A percentile compares a stretch with the other conserved stretches of the same genome.
These are phyloP conservation scores for Leishmania tropica DNA, from an alignment of 208 protist species.

Conservation along the genomic window DNA sequence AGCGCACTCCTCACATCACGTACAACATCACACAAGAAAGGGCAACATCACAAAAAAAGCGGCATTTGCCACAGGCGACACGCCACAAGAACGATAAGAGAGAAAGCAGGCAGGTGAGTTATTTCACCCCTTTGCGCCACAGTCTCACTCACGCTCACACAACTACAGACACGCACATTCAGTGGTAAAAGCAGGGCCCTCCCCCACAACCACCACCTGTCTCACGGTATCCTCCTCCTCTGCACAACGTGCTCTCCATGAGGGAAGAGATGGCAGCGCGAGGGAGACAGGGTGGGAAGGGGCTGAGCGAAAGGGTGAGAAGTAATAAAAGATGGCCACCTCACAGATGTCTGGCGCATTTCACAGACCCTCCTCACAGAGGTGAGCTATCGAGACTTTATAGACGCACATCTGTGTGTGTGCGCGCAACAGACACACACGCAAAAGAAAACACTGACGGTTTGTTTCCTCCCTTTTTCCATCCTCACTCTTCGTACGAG, in stretches of 20 bases:
- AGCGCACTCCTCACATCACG: no score
- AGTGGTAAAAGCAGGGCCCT: not conserved
- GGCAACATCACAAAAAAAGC: not conserved
- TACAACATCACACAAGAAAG: not conserved
- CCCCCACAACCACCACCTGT: no score
- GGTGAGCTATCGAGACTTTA: not conserved
- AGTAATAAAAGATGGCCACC: not conserved
- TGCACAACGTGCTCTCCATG: not conserved
- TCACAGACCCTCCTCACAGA: not conserved
- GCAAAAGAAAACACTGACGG: not conserved
- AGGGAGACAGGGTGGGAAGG: not conserved
- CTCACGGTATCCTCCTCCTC: not conserved
- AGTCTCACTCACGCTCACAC: not conserved
- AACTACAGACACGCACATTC: not conserved
- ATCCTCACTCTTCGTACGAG: not conserved
- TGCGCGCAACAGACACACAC: not conserved
- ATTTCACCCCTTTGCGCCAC: not conserved
- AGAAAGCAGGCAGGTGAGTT: not conserved
- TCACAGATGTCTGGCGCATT: not conserved
- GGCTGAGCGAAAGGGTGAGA: not conserved
- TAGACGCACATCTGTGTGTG: not conserved
- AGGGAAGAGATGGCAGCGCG: not conserved
- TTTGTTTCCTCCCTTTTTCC: not conserved
- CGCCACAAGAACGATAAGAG: not conserved
- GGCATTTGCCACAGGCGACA: not conserved